Percentiles rank a stretch among this genome's conserved stretches.
These are phyloP conservation scores for Gastrodia elata DNA, from an alignment of 106 monocot genomes.

Conservation along the genomic window DNA sequence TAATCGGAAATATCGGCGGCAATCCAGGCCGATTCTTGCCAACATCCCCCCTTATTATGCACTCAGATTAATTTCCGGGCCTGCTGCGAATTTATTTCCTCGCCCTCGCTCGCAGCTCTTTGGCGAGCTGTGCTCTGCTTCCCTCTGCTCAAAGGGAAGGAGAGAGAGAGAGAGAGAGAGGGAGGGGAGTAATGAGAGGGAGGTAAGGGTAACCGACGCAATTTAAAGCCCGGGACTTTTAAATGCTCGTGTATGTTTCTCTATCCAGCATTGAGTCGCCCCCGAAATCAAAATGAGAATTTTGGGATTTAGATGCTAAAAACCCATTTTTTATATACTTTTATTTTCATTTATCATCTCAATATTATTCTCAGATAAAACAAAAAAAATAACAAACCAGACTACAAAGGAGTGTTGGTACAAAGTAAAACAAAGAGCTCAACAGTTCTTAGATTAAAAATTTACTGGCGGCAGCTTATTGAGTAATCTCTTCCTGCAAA, in stretches of 20 bases:
- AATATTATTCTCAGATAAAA: too few relatives aligned
- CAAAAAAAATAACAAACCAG: too few relatives aligned
- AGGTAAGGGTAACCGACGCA: slow-evolving; percentile 10
- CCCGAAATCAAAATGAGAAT: not conserved
- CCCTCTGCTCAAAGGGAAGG: not conserved
- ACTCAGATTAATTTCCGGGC: slow-evolving; percentile 11
- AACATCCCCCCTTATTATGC: slow-evolving; percentile 16
- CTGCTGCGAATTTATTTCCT: slow-evolving; percentile 12
- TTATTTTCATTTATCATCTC: too few relatives aligned
- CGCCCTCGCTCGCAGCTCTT: not conserved
- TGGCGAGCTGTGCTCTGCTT: slow-evolving; percentile 9
- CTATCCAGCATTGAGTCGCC: not conserved
- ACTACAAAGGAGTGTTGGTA: too few relatives aligned
- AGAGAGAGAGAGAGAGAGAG: not conserved
- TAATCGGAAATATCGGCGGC: slow-evolving; percentile 18
- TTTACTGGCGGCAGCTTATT: too few relatives aligned
- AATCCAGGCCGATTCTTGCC: slow-evolving; percentile 14
- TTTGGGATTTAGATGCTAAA: slow-evolving; percentile 1
- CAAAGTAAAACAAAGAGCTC: too few relatives aligned
- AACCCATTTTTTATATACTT: too few relatives aligned
- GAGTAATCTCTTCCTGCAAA: too few relatives aligned
- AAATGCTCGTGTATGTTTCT: not conserved
- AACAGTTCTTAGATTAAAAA: too few relatives aligned
- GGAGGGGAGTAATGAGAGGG: slow-evolving; percentile 9
- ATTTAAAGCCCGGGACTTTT: slow-evolving; percentile 14